Evolutionary conservation across 106 monocot genomes (phyloP), one percentile per base, ranked within the genome.

Genomic region (Xerophyta viscosa): DNA sequence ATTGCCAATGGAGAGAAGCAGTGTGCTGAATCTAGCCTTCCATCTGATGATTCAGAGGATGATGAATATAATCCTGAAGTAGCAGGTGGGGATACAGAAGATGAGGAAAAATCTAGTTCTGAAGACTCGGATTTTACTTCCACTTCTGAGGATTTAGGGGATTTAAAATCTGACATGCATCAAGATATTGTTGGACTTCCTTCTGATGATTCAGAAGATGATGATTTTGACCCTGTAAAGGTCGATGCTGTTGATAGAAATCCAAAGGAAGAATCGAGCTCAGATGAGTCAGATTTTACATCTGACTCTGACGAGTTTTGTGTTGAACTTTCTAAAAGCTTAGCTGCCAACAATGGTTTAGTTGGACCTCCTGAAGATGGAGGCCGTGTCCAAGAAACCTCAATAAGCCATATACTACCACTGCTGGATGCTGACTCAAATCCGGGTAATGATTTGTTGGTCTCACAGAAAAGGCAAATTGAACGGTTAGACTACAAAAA

Each of bases 201-300:
- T 52, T 86, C 89, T 21, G 96, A 98, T 76, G 96, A 89, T 64
- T 98, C 98, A 41, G 90, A 86, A 48, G 98, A 98, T 53, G 66
- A 79, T 57, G 98, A 98, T 60, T 98, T 58, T 67, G 94, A 88
- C 41, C 94, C 94, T 44, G 66, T 75, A 42, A 56, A 45, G 33
- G 45, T 46, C 42, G 57, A 84, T 71, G 31, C 46, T 39, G 59
- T 67, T 48, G 64, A 69, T 30, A 70, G 58, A 24, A 51, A 27
- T 24, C 31, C 57, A 11, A 69, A 71, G 36, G 72, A 71, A 50
- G 53, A 50, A 8, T 71, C 75, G 48, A 58, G 65, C 37, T 86
- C 79, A 41, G 73, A 79, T 57, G 81, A 76, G 41, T 86, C 90
- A 48, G 90, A 98, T 51, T 98, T 90, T 61, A 74, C 98, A 54